Percentiles rank a stretch among this genome's conserved stretches.
Conservation (phyloP, 1,284 basidiomycete species). For the Puccinia triticina region DNA sequence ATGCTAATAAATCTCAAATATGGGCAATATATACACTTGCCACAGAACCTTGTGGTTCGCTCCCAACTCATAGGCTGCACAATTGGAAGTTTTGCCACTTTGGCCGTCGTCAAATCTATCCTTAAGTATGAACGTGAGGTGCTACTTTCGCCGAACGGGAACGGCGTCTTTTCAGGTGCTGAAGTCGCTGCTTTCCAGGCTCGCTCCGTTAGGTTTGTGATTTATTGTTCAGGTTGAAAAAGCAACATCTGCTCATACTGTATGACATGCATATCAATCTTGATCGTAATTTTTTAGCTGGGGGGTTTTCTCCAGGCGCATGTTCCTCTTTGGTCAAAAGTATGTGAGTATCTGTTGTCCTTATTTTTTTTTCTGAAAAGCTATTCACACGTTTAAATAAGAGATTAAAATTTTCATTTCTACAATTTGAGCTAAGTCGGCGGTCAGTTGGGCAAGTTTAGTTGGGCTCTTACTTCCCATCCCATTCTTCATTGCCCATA, state of each 20-base stretch:
- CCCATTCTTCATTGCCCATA: conserved; percentile 30
- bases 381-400: background rate
- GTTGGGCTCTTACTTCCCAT: conserved; percentile 34
- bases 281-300: conserved; percentile 3
- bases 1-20: conserved; percentile 30
- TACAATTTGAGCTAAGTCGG: background rate
- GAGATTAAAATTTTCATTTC: background rate
- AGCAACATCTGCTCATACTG: background rate
- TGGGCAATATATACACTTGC: conserved; percentile 24
- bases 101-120: conserved; percentile 23
- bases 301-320: conserved; percentile 21
- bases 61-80: conserved; percentile 24
- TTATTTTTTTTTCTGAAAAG: background rate
- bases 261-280: background rate
- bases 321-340: conserved; percentile 23
- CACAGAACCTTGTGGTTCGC: background rate
- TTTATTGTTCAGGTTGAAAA: background rate
- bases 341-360: no score
- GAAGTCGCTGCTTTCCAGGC: conserved; percentile 22
- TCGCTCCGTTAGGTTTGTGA: conserved; percentile 23
- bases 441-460: background rate
- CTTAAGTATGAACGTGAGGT: conserved; percentile 32
- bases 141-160: conserved; percentile 27
- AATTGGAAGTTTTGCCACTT: conserved; percentile 18
- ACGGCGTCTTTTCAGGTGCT: conserved; percentile 45